A percentile compares a stretch with the other conserved stretches of the same genome.
Conservation (phyloP, 208 protist species). For the Blastocrithidia nonstop region DNA sequence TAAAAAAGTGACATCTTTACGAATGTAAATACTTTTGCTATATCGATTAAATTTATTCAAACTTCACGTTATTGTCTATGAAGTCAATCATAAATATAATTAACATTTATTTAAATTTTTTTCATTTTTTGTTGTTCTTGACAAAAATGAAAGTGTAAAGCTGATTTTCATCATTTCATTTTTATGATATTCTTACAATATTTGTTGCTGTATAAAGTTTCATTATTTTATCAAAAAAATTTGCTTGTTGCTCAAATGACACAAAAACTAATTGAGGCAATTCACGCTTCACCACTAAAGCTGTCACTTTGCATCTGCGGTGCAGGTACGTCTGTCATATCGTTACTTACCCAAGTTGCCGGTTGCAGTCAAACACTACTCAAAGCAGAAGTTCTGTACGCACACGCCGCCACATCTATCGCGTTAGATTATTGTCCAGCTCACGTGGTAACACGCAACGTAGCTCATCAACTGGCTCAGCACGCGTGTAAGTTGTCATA, state of each 20-base stretch:
- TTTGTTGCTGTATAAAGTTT: neutral
- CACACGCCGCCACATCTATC: constrained; percentile 5
- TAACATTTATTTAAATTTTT: neutral
- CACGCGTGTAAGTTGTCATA: constrained; percentile 21
- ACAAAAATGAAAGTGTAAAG: too few relatives aligned
- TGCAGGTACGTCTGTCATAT: constrained; percentile 19
- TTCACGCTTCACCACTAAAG: constrained; percentile 18
- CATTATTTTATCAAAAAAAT: too few relatives aligned
- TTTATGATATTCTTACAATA: neutral
- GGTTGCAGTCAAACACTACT: constrained; percentile 46
- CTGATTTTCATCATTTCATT: constrained; percentile 6
- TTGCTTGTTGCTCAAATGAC: too few relatives aligned
- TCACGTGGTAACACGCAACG: constrained; percentile 9
- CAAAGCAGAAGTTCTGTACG: constrained; percentile 25
- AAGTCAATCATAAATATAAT: neutral
- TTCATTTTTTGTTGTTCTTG: constrained; percentile 1
- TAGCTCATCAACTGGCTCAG: constrained; percentile 39
- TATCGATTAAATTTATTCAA: too few relatives aligned
- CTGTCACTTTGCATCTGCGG: constrained; percentile 31
- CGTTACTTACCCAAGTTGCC: constrained; percentile 20
- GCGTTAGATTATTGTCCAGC: constrained; percentile 31
- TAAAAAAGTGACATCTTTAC: neutral
- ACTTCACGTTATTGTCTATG: too few relatives aligned
- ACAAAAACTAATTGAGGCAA: constrained; percentile 16
- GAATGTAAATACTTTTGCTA: neutral